Base-by-base conservation (phyloP, 768 basidiomycete species). In the Tephrocybe sp. region DNA sequence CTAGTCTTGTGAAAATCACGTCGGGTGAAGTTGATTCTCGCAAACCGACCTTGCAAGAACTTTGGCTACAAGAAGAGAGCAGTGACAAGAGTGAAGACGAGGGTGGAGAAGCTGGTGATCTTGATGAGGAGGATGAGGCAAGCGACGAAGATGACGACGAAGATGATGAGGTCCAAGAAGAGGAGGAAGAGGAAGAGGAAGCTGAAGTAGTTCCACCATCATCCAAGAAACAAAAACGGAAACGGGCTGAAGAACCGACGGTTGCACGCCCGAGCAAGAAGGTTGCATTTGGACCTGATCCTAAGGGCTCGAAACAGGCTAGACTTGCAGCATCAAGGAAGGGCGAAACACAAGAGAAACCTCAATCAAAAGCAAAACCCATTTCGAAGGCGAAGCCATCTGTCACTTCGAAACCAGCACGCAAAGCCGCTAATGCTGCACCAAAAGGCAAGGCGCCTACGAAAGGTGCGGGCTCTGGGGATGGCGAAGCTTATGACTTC, bases 1-100 rank as follows among this genome's bases (percentile, higher is more conserved):
- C 68, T 0, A 86, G 84, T 10, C 60, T 89, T 55, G 80, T 95
- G 44, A 83, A 73, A 62, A 65, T 80, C 39, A 57, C 63, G 19
- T 31, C 68, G 10, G 69, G 70, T 19, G 60, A 59, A 35, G 49
- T 64, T 55, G 76, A 70, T 65, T 62, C 56, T 58, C 73, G 67
- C 71, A 72, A 63, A 61, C 69, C 58, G 46, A 65, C 50, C 65
- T 55, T 66, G 56, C 71, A 69, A 57, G 72, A 65, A 68, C 68
- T 57, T 63, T 80, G 77, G 74, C 26, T 54, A 13, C 16, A 52
- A 19, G 47, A 40, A 45, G 66, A 49, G n/a, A 39, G 30, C 22
- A 20, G 22, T 14, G 16, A 39, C n/a, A 36, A 32, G 32, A n/a
- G 38, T 9, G 22, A 5, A 10, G 16, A 68, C 42, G 73, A 69